Conservation (phyloP, 2,329 filamentous ascomycete species). For the Phyllosticta citribraziliensis region DNA sequence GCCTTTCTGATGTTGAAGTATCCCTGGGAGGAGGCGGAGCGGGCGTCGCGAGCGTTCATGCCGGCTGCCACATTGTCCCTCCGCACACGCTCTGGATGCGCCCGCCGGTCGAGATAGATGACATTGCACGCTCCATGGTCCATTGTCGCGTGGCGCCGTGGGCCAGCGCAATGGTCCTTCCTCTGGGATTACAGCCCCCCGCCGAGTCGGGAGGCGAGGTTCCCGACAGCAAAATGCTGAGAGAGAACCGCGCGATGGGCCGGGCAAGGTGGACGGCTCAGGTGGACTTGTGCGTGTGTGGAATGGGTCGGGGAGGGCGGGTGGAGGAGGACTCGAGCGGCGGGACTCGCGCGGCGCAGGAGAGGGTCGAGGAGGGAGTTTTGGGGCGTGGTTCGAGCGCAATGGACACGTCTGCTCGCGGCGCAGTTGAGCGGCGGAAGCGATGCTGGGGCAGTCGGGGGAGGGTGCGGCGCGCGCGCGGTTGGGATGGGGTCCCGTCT, state of each 20-base stretch:
- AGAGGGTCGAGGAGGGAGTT: not conserved
- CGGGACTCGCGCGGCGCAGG: not conserved
- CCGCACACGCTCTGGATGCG: slow-evolving; percentile 30
- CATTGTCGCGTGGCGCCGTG: slow-evolving; percentile 19
- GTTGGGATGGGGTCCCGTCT: not conserved
- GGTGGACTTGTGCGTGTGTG: not conserved
- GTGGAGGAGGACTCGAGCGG: not conserved
- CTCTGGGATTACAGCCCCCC: slow-evolving; percentile 10
- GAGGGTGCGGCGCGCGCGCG: not conserved
- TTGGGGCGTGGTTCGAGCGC: slow-evolving; percentile 9
- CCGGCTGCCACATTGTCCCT: slow-evolving; percentile 26
- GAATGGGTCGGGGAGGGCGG: not conserved
- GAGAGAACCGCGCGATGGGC: not conserved
- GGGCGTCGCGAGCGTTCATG: slow-evolving; percentile 17
- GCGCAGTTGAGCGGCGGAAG: not conserved
- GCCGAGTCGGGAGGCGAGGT: slow-evolving; percentile 9
- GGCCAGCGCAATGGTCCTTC: slow-evolving; percentile 6
- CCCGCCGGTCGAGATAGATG: slow-evolving; percentile 34
- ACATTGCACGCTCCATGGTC: slow-evolving; percentile 36
- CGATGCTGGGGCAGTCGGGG: not conserved
- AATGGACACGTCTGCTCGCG: slow-evolving; percentile 9
- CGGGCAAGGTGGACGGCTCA: not conserved
- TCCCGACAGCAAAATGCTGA: slow-evolving; percentile 10
- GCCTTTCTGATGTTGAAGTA: slow-evolving; percentile 27
- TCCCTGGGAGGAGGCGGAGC: slow-evolving; percentile 20